phyloP scores from a whole-genome alignment of 352 stramenopile genomes.

The Phytophthora macrochlamydospora region DNA sequence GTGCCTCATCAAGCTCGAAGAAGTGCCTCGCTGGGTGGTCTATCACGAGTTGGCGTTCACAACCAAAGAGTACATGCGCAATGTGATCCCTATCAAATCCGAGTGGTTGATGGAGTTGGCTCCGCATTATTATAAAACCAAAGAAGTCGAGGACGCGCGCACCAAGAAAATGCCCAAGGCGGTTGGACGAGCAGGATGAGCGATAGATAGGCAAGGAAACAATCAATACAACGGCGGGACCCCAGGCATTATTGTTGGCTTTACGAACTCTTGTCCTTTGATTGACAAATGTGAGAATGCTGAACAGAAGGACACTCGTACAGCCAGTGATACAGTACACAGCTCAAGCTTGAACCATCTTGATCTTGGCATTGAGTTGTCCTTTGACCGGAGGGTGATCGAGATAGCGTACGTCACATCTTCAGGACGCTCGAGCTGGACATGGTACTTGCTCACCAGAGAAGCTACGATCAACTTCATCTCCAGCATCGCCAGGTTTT shows the following conservation, averaged over 20 bases:
- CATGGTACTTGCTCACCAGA: constrained; percentile 64
- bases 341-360: constrained; percentile 1
- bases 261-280: too few species aligned
- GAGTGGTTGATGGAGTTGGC: constrained; percentile 99
- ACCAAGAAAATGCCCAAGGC: constrained; percentile 98
- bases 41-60: constrained; percentile 99
- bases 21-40: constrained; percentile 95
- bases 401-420: constrained; percentile 59
- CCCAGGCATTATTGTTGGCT: too few species aligned
- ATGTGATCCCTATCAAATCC: constrained; percentile 96
- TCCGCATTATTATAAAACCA: constrained; percentile 99
- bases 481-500: constrained; percentile 80
- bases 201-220: constrained; percentile 9
- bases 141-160: constrained; percentile 95
- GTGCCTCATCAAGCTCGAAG: constrained; percentile 92
- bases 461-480: constrained; percentile 75
- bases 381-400: constrained; percentile 50
- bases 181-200: constrained; percentile 47
- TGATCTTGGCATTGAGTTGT: constrained; percentile 45
- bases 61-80: constrained; percentile 99
- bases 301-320: too few species aligned
- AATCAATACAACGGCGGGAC: neutral
- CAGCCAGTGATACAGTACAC: too few species aligned
- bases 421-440: constrained; percentile 42
- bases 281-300: too few species aligned